These are phyloP conservation scores for Kwoniella mangroviensis DNA, from an alignment of 768 basidiomycete species.

Conservation along the genomic window DNA sequence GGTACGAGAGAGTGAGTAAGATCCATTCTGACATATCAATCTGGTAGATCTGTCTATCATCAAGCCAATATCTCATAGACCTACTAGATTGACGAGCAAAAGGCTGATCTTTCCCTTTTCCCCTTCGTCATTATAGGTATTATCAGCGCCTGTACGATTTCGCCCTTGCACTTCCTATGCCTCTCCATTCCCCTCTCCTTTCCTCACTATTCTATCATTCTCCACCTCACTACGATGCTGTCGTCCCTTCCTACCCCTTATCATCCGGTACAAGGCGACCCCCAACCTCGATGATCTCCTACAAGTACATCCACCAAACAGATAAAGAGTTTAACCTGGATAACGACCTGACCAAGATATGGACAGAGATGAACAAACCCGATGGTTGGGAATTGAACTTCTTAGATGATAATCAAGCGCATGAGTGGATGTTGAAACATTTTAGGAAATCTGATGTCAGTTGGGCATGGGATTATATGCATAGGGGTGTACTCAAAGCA, in stretches of 20 bases:
- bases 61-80: background rate
- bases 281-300: constrained; percentile 37
- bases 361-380: constrained; percentile 36
- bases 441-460: constrained; percentile 34
- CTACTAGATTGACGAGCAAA: background rate
- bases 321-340: constrained; percentile 34
- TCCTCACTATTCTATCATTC: constrained; percentile 24
- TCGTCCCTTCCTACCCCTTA: constrained; percentile 15
- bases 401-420: constrained; percentile 39
- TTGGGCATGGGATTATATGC: constrained; percentile 49
- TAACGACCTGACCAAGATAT: constrained; percentile 26
- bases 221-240: constrained; percentile 12
- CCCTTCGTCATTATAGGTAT: constrained; percentile 19
- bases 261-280: constrained; percentile 1
- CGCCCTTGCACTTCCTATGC: constrained; percentile 17
- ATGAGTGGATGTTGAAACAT: constrained; percentile 31
- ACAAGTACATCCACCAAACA: constrained; percentile 48
- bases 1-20: constrained; percentile 29
- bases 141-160: constrained; percentile 29
- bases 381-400: constrained; percentile 49
- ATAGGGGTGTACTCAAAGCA: constrained; percentile 48
- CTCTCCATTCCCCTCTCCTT: constrained; percentile 11
- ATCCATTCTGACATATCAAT: background rate
- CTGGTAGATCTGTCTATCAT: background rate
- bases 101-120: background rate